These are phyloP conservation scores for Stachybotrys elegans DNA, from an alignment of 2,329 filamentous ascomycete species.

Conservation along the genomic window DNA sequence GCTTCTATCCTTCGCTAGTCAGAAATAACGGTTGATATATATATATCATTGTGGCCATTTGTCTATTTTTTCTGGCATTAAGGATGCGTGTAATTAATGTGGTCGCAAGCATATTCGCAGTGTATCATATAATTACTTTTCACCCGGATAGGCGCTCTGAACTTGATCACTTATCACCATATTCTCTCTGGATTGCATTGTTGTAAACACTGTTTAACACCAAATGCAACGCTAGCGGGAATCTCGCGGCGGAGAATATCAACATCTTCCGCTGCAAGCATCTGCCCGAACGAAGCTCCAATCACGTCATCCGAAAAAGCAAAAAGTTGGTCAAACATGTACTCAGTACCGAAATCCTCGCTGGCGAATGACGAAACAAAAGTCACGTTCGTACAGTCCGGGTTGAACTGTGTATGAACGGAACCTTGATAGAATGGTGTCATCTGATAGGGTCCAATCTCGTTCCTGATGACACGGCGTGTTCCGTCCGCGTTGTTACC, in stretches of 20 bases:
- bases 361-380: constrained; percentile 1
- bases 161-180: not conserved
- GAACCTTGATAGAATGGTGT: constrained; percentile 1
- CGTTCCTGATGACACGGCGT: not conserved
- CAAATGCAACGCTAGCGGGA: not conserved
- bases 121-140: not conserved
- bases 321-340: not conserved
- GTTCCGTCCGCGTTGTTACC: not conserved
- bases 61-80: not conserved
- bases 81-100: not conserved
- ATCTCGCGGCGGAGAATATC: not conserved
- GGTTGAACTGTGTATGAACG: not conserved
- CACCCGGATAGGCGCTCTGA: not conserved
- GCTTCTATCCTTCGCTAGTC: not conserved
- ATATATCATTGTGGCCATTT: not conserved
- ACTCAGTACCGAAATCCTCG: not conserved
- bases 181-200: not conserved
- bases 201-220: not conserved
- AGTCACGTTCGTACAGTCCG: not conserved
- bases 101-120: not conserved
- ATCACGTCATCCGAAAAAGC: not conserved
- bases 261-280: not conserved
- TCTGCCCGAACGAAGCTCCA: not conserved
- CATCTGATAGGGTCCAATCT: constrained; percentile 1
- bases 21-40: not conserved